These are phyloP conservation scores for Calonectria honghensis DNA, from an alignment of 2,329 filamentous ascomycete species.

Conservation along the genomic window DNA sequence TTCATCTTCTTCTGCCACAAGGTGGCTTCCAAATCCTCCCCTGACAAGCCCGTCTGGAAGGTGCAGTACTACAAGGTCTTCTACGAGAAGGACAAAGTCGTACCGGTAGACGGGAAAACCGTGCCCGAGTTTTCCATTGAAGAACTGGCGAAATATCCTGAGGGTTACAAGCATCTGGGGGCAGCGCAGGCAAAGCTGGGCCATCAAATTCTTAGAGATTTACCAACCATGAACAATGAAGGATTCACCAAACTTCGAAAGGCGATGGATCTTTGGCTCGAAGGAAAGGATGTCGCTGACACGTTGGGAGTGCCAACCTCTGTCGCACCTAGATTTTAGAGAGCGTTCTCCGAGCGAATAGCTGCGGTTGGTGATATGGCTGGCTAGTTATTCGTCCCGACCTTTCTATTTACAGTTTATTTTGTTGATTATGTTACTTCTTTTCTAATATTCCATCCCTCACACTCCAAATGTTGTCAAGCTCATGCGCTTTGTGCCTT, in stretches of 20 bases:
- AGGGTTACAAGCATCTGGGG: conserved; percentile 68
- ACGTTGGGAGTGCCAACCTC: background rate
- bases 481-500: background rate
- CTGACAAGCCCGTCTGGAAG: conserved; percentile 58
- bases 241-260: background rate
- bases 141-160: conserved; percentile 63
- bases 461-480: background rate
- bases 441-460: background rate
- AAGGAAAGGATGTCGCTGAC: conserved; percentile 1
- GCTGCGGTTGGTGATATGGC: no score
- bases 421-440: background rate
- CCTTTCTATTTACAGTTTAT: background rate
- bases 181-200: conserved; percentile 67
- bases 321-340: conserved; percentile 10
- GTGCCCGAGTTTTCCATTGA: conserved; percentile 62
- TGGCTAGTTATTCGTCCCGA: background rate
- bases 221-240: conserved; percentile 29
- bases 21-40: conserved; percentile 3
- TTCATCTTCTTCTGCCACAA: conserved; percentile 68
- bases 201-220: conserved; percentile 59
- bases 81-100: conserved; percentile 71
- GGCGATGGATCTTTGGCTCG: conserved; percentile 29
- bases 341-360: background rate
- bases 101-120: conserved; percentile 65
- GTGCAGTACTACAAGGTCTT: conserved; percentile 68